These are phyloP conservation scores for Plasmopara muralis DNA, from an alignment of 352 stramenopile genomes.

Conservation along the genomic window DNA sequence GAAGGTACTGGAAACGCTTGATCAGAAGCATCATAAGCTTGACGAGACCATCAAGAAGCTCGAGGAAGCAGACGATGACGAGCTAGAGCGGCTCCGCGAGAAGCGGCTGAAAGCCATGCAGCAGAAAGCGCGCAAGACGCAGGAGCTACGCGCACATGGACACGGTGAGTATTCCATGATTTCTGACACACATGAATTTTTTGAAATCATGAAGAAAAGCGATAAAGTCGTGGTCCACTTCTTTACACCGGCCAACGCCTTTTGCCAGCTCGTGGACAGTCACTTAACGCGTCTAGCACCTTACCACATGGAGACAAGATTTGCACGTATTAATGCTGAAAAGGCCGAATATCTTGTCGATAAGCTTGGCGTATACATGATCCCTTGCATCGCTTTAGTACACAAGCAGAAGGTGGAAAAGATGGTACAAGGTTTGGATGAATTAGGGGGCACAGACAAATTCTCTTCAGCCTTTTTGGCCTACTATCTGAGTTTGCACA, in stretches of 20 bases:
- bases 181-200: conserved; percentile 92
- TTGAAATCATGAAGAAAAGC: conserved; percentile 90
- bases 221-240: conserved; percentile 93
- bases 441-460: conserved; percentile 90
- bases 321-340: conserved; percentile 95
- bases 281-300: conserved; percentile 87
- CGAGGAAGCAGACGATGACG: conserved; percentile 82
- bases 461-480: conserved; percentile 90
- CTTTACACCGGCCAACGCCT: conserved; percentile 88
- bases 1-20: conserved; percentile 82
- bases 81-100: conserved; percentile 84
- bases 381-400: conserved; percentile 93
- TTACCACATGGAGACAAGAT: conserved; percentile 92
- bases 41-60: conserved; percentile 82
- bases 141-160: conserved; percentile 70
- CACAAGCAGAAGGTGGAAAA: conserved; percentile 95
- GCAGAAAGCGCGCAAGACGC: conserved; percentile 50
- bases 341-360: conserved; percentile 95
- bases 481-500: conserved; percentile 88
- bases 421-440: conserved; percentile 93
- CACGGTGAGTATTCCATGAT: conserved; percentile 88
- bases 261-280: conserved; percentile 91
- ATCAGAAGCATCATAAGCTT: conserved; percentile 78
- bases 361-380: conserved; percentile 93
- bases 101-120: conserved; percentile 73